Percentiles rank a stretch among this genome's conserved stretches.
Evolutionary conservation across 306 rosid species (phyloP).

Genomic region (Oemleria cerasiformis): DNA sequence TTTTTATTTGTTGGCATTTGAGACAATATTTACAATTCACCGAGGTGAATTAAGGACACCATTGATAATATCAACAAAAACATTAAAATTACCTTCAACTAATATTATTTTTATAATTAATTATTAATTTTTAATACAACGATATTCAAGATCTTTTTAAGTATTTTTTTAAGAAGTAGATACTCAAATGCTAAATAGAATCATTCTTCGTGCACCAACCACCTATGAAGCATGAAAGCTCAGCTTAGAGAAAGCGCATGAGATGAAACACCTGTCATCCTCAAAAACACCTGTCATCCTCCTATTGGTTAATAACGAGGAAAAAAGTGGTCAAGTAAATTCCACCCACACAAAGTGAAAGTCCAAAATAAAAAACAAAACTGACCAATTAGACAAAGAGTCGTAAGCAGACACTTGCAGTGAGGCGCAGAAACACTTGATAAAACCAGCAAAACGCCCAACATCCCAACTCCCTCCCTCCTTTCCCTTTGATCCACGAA

Average conservation of each 20-base stretch:
- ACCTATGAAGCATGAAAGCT: background rate
- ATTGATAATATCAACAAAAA: too few species aligned
- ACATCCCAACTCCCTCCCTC: background rate
- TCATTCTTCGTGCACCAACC: too few species aligned
- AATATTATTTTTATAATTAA: too few species aligned
- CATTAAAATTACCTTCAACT: too few species aligned
- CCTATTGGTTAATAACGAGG: background rate
- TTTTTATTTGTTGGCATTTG: too few species aligned
- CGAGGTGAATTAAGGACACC: too few species aligned
- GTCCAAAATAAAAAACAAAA: background rate
- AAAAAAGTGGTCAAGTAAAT: conserved; percentile 1
- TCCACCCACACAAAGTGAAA: background rate
- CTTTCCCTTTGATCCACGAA: background rate
- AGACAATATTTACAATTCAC: too few species aligned
- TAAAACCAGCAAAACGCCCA: background rate
- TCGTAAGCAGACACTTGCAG: background rate
- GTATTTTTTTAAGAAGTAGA: too few species aligned
- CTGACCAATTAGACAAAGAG: background rate
- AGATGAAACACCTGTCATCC: background rate
- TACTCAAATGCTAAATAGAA: too few species aligned
- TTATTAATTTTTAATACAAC: too few species aligned
- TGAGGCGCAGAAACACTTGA: background rate
- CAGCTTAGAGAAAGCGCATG: background rate
- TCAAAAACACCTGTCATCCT: background rate
- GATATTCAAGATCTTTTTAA: too few species aligned